Conservation (phyloP, 1,284 basidiomycete genomes). For the Phellopilus nigrolimitatus region DNA sequence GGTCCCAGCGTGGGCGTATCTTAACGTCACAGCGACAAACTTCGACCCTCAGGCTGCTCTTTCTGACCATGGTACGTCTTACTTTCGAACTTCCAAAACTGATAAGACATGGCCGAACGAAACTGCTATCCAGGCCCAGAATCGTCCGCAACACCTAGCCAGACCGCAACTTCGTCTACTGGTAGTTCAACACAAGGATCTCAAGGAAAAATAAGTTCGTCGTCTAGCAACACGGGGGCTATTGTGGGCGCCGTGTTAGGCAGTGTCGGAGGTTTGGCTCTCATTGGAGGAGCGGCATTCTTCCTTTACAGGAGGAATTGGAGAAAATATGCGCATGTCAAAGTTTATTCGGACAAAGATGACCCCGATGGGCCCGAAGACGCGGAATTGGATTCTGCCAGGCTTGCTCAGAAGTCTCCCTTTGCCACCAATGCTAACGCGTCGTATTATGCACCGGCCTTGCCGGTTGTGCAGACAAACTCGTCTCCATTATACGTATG, state of each 20-base stretch:
- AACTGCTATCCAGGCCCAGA: not conserved
- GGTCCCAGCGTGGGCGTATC: slow-evolving; percentile 23
- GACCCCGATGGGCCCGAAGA: too few relatives aligned
- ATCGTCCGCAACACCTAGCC: not conserved
- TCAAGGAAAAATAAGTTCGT: not conserved
- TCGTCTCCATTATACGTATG: too few relatives aligned
- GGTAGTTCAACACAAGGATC: not conserved
- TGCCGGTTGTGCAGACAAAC: too few relatives aligned
- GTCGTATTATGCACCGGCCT: too few relatives aligned
- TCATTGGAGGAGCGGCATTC: not conserved
- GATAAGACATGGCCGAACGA: not conserved
- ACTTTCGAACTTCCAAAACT: not conserved
- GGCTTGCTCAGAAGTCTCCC: too few relatives aligned
- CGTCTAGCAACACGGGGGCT: not conserved
- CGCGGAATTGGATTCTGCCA: too few relatives aligned
- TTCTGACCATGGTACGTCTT: not conserved
- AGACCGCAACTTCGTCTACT: not conserved
- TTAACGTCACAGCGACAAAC: slow-evolving; percentile 1
- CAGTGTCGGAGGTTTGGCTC: not conserved
- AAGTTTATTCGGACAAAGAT: not conserved
- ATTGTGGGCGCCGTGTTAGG: not conserved
- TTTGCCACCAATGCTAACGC: too few relatives aligned
- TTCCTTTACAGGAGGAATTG: not conserved
- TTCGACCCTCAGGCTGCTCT: not conserved
- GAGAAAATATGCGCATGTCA: not conserved